Base-by-base conservation (phyloP, 2,329 filamentous ascomycete genomes). In the Didymella sp. region DNA sequence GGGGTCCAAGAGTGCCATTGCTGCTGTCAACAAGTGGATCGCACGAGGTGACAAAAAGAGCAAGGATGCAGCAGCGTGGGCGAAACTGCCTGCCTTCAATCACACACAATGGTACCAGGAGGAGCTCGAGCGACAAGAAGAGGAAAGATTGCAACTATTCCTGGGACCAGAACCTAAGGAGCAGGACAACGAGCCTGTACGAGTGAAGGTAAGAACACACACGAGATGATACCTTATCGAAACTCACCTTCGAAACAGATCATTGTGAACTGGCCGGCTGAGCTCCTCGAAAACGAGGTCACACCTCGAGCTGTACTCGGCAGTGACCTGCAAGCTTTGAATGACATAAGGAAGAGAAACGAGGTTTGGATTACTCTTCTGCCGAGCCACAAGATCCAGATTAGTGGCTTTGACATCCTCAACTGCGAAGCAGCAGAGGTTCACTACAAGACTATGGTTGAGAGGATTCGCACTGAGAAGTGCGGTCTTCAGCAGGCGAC, bases 21-120 rank as follows among this genome's bases (percentile, higher is more conserved):
- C 33, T 40, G 40, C 54, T 7, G 47, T 74, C 42, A 71, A 74
- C 46, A 48, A 69, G 12, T 75, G 72, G 72, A 71, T 75, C 6
- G 56, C 58, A 2, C 61, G 56, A 13, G 57, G 66, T 5, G 50
- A 51, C 21, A 43, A 52, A 17, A 21, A 73, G 68, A 48, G 66
- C 63, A 13, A 44, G 50, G 48, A 60, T 1, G 64, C 72, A 1
- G 51, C 67, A 24, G 60, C 61, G 5, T 75, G 73, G 73, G 65
- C 68, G 1, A 74, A 70, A 55, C 60, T 47, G 19, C 49, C 56
- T 7, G 70, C 71, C 1, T 73, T 66, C 50, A 56, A 69, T 22
- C 8, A 38, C 1, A 51, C 64, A 21, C 51, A 66, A 5, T 74
- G 72, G 72, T 66, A 62, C 27, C 61, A 69, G 15, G 47, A 67